These are phyloP conservation scores for Trichoderma erinaceum DNA, from an alignment of 495 filamentous ascomycete species.

Conservation along the genomic window DNA sequence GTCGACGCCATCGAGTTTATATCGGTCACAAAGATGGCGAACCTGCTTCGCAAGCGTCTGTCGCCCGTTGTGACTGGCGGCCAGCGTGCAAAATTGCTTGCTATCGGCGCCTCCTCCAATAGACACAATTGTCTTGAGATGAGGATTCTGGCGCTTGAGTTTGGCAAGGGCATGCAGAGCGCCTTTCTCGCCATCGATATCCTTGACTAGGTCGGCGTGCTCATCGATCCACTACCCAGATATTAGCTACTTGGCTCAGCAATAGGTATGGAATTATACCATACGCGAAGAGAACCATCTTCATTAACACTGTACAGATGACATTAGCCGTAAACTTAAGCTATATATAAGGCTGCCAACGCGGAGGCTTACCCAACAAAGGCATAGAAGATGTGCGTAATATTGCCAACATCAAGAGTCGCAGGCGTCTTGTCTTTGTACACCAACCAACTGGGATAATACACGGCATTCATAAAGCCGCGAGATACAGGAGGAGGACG, in stretches of 20 bases:
- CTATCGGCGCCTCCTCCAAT: conserved; percentile 68
- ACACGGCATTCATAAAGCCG: conserved; percentile 44
- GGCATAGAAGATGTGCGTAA: conserved; percentile 74
- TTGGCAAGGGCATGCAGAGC: conserved; percentile 61
- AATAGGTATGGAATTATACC: conserved; percentile 33
- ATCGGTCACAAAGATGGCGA: conserved; percentile 54
- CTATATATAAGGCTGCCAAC: neutral
- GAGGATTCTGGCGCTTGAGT: conserved; percentile 57
- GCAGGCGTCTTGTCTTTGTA: conserved; percentile 66
- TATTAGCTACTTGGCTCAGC: neutral
- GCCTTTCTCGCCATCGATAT: conserved; percentile 63
- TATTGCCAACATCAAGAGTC: conserved; percentile 52
- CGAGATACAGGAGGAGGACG: neutral
- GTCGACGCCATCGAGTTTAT: conserved; percentile 69
- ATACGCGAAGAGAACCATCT: conserved; percentile 32
- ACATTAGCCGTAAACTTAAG: conserved; percentile 48
- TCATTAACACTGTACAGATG: conserved; percentile 15
- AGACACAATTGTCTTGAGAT: conserved; percentile 68
- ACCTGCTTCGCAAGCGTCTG: conserved; percentile 58
- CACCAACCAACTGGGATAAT: conserved; percentile 76
- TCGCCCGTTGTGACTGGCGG: conserved; percentile 43
- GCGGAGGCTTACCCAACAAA: conserved; percentile 46
- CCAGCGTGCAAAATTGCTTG: conserved; percentile 61
- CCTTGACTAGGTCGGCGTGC: conserved; percentile 65
- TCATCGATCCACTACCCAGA: conserved; percentile 54